Percentiles rank a stretch among this genome's conserved stretches.
Conservation (phyloP, 2,329 filamentous ascomycete species). For the Ceratocystiopsis minuta region DNA sequence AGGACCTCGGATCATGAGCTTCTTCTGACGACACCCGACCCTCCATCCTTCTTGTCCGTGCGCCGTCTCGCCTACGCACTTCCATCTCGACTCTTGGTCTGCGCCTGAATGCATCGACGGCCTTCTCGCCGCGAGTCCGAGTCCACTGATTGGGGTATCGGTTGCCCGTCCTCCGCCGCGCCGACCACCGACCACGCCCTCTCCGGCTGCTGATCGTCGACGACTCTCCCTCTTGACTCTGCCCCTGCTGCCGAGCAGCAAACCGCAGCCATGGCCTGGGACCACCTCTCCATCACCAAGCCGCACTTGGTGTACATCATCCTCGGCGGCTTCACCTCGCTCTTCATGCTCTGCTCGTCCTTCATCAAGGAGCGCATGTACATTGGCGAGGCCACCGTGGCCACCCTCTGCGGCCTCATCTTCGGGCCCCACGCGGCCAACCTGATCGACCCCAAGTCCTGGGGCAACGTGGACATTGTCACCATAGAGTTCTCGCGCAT, state of each 20-base stretch:
- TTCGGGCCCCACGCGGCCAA: conserved; percentile 74
- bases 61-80: background rate
- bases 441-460: conserved; percentile 55
- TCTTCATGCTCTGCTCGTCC: conserved; percentile 97
- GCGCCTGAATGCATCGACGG: conserved; percentile 11
- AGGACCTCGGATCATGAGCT: too few species aligned
- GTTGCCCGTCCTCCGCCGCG: conserved; percentile 2
- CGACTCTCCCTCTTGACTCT: too few species aligned
- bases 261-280: conserved; percentile 51
- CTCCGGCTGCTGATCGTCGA: background rate
- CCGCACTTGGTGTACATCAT: conserved; percentile 98
- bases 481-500: conserved; percentile 81
- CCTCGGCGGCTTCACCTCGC: conserved; percentile 84
- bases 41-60: background rate
- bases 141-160: conserved; percentile 13
- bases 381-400: conserved; percentile 94
- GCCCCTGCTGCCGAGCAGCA: too few species aligned
- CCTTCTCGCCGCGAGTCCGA: conserved; percentile 6
- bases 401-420: conserved; percentile 72
- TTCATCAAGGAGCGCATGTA: conserved; percentile 97
- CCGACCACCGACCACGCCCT: background rate
- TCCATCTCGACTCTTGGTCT: background rate
- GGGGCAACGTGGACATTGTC: conserved; percentile 73
- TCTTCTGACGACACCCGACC: background rate
- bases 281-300: conserved; percentile 70